A percentile compares a stretch with the other conserved stretches of the same genome.
Evolutionary conservation across 352 stramenopile species (phyloP).

Genomic region (Lagenidium giganteum): DNA sequence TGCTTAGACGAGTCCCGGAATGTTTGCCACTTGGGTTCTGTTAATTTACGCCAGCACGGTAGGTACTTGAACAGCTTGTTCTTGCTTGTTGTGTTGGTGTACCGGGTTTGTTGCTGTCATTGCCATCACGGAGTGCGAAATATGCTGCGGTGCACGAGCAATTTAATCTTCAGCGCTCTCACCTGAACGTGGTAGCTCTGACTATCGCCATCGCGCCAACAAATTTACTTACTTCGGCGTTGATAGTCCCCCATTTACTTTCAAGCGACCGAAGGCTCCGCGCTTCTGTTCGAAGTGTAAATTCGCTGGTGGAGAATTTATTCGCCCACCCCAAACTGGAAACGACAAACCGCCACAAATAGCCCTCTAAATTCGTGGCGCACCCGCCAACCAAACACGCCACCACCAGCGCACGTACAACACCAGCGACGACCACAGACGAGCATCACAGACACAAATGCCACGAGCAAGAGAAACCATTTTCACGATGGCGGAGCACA

Average conservation of each 20-base stretch:
- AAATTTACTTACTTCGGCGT: neutral
- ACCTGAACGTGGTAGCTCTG: neutral
- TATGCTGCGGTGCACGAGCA: neutral
- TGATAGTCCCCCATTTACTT: neutral
- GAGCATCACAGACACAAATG: too few species aligned
- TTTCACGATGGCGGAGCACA: slow-evolving; percentile 1
- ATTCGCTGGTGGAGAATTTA: too few species aligned
- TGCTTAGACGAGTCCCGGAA: too few species aligned
- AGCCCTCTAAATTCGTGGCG: too few species aligned
- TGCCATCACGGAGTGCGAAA: neutral
- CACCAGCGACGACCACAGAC: too few species aligned
- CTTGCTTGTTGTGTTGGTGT: too few species aligned
- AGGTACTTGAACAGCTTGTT: slow-evolving; percentile 1
- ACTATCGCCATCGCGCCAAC: neutral
- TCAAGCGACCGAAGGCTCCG: neutral
- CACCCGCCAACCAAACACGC: too few species aligned
- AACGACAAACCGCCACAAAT: too few species aligned
- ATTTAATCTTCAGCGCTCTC: slow-evolving; percentile 1
- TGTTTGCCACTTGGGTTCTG: slow-evolving; percentile 1
- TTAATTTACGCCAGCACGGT: slow-evolving; percentile 2
- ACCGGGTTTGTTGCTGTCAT: neutral
- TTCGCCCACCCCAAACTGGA: too few species aligned
- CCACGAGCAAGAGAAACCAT: too few species aligned
- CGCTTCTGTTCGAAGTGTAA: neutral
- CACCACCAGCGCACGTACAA: too few species aligned